Base-by-base conservation (phyloP, 805 yeast species). In the Wickerhamiella allomyrinae region DNA sequence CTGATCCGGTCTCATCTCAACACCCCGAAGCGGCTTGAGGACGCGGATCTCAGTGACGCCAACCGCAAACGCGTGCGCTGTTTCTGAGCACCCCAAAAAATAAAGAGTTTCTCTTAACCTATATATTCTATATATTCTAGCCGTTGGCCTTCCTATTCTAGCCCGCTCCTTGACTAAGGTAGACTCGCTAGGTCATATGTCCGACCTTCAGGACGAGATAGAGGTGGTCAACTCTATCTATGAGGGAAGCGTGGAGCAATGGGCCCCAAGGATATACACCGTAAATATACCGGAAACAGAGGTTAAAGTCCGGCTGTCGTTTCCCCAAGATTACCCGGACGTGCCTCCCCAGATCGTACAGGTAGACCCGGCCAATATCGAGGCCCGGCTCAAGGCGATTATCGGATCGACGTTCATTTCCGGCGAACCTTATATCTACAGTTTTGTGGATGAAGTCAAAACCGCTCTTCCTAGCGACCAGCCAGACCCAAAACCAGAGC, bases 141-240 rank as follows among this genome's bases (percentile, higher is more conserved):
- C 29, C 13, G 13, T 7, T n/a, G 29, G 5, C 31, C 14, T 13
- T 27, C 8, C 8, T n/a, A 11, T 11, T n/a, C 5, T 24, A n/a
- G 29, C 29, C 10, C 8, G 29, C 13, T 11, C 29, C 13, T 5
- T 24, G 29, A n/a, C 9, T n/a, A 11, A 5, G 5, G n/a, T 8
- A n/a, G n/a, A n/a, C n/a, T n/a, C n/a, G n/a, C n/a, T n/a, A n/a
- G n/a, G n/a, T n/a, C n/a, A n/a, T n/a, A n/a, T n/a, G n/a, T n/a
- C n/a, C n/a, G n/a, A n/a, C n/a, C n/a, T n/a, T n/a, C n/a, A 55
- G 17, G 91, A 84, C 42, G 98, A 89, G 55, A 60, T 84, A 15
- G 76, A 73, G 31, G 89, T 95, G 10, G 76, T 89, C 9, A 80
- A 83, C 43, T 91, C 95, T 3, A 89, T 91, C 10, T 89, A 75